Conservation (phyloP, 495 filamentous ascomycete species). For the Penicillium riverlandense region DNA sequence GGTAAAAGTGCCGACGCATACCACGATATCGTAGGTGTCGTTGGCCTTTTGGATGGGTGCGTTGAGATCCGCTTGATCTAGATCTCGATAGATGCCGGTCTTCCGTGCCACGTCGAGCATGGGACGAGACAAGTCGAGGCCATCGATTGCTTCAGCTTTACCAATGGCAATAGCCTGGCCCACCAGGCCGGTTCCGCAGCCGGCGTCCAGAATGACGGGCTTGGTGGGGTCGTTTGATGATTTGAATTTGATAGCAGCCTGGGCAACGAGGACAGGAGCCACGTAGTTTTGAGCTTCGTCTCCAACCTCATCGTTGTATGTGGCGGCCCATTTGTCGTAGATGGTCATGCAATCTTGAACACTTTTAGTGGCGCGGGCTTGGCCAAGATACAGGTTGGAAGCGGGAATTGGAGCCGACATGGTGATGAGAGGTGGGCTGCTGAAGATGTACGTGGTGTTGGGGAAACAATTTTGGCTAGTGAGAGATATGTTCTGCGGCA, state of each 20-base stretch:
- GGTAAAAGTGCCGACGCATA: slow-evolving; percentile 41
- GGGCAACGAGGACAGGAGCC: slow-evolving; percentile 29
- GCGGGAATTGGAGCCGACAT: slow-evolving; percentile 19
- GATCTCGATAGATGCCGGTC: slow-evolving; percentile 33
- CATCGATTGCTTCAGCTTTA: slow-evolving; percentile 28
- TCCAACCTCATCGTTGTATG: slow-evolving; percentile 35
- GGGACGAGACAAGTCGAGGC: slow-evolving; percentile 31
- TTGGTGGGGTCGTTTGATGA: slow-evolving; percentile 8
- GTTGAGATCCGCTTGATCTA: slow-evolving; percentile 30
- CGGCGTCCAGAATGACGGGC: slow-evolving; percentile 35
- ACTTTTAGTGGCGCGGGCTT: slow-evolving; percentile 18
- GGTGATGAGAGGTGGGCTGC: background rate
- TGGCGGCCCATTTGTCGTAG: slow-evolving; percentile 40
- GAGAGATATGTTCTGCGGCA: background rate
- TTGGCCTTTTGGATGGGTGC: slow-evolving; percentile 20
- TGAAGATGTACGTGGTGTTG: background rate
- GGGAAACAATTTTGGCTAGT: background rate
- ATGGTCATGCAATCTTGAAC: slow-evolving; percentile 26
- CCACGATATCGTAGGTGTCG: slow-evolving; percentile 34
- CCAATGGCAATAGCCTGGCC: slow-evolving; percentile 28
- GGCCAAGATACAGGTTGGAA: slow-evolving; percentile 15
- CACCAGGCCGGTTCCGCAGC: slow-evolving; percentile 41
- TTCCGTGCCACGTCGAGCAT: slow-evolving; percentile 37
- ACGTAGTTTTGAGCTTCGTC: slow-evolving; percentile 32
- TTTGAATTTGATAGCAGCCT: slow-evolving; percentile 19